Evolutionary conservation across 495 filamentous ascomycete species (phyloP).

Genomic region (Penicillium dipodomyicola): DNA sequence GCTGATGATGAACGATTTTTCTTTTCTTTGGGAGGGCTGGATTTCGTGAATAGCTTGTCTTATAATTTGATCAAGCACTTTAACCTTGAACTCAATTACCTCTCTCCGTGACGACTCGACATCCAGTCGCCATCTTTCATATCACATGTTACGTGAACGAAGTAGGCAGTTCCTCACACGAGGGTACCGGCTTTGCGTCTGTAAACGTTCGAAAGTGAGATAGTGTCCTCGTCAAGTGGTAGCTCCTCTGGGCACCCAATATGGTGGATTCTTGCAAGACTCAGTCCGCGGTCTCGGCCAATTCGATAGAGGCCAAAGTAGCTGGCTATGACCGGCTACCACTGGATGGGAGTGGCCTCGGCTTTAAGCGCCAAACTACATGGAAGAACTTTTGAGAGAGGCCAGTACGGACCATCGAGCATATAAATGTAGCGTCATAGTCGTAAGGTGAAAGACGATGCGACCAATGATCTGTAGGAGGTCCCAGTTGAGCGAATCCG

Average conservation of each 20-base stretch:
- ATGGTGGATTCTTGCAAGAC: slow-evolving; percentile 15
- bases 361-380: too few relatives aligned
- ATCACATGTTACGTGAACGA: not conserved
- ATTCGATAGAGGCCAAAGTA: too few relatives aligned
- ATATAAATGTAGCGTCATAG: too few relatives aligned
- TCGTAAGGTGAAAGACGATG: too few relatives aligned
- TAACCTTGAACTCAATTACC: not conserved
- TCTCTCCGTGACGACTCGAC: not conserved
- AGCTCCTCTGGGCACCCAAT: slow-evolving; percentile 18
- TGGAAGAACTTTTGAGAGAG: too few relatives aligned
- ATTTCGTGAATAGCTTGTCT: not conserved
- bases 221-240: slow-evolving; percentile 5
- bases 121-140: not conserved
- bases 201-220: not conserved
- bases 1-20: not conserved
- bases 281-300: slow-evolving; percentile 14
- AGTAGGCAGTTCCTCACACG: not conserved
- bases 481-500: too few relatives aligned
- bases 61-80: not conserved
- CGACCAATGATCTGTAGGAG: too few relatives aligned
- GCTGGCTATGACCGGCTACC: too few relatives aligned
- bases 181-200: not conserved
- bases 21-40: not conserved
- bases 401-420: too few relatives aligned
- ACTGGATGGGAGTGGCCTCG: too few relatives aligned